Base-by-base conservation (phyloP, 2,329 filamentous ascomycete genomes). In the Xylaria multiplex region DNA sequence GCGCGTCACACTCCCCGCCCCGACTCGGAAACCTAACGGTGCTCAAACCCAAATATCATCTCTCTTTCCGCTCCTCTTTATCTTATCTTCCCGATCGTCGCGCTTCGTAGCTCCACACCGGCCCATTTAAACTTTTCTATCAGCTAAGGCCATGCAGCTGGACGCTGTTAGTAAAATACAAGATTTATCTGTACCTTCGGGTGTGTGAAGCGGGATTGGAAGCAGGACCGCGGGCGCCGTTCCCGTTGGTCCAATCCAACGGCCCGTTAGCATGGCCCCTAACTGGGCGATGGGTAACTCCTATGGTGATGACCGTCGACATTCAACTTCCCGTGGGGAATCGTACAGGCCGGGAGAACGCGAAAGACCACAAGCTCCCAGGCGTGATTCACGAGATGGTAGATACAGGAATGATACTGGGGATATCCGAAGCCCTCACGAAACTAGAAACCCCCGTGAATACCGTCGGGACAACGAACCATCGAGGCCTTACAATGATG, bases 291-390 rank as follows among this genome's bases (percentile, higher is more conserved):
- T 43, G 54, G 66, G 30, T 40, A 60, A 27, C 9, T 67, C 68
- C 32, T 71, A 71, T 37, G 55, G 30, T 27, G 72, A 65, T 65
- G 73, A 56, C 19, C 73, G 55, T 56, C 62, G 57, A 57, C 56
- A 49, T 46, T 60, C 57, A 9, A 57, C 35, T 14, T 4, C 52
- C 14, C 61, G 35, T n/a, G 45, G 53, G 35, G 68, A 71, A 3
- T 59, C 63, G 5, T 69, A 67, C 46, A 69, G 57, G 40, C 59
- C 19, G 0, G 71, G 70, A 6, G 71, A 73, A 5, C 66, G 75
- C 37, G 72, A 74, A 1, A 64, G 75, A 46, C 56, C 69, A 9
- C 63, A 64, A 2, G 66, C 65, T 19, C 49, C 22, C 14, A 63
- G 56, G 43, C 69, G 64, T 48, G 68, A 73, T 55, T 66, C 66